Conservation (phyloP, 1,284 basidiomycete genomes). For the Ceratobasidium sp. region DNA sequence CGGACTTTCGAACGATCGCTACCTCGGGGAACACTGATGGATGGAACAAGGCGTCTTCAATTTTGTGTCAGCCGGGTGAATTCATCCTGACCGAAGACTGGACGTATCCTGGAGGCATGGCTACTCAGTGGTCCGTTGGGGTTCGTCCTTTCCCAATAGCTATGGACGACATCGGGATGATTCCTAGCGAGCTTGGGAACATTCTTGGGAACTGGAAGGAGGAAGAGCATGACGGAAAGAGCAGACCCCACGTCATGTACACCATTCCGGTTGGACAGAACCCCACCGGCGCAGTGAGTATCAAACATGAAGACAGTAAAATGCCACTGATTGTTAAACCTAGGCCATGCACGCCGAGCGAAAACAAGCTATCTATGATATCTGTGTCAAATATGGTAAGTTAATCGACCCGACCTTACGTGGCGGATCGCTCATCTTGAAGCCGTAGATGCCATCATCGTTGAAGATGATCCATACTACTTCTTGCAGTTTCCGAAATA, state of each 20-base stretch:
- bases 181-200: constrained; percentile 70
- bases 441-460: constrained; percentile 72
- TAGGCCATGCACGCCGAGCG: constrained; percentile 76
- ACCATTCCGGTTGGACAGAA: constrained; percentile 83
- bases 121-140: constrained; percentile 63
- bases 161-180: constrained; percentile 82
- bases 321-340: constrained; percentile 20
- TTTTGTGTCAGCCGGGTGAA: constrained; percentile 81
- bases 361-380: constrained; percentile 83
- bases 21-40: constrained; percentile 84
- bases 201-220: constrained; percentile 78
- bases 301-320: constrained; percentile 2
- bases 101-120: constrained; percentile 73
- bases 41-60: constrained; percentile 68
- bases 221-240: constrained; percentile 64
- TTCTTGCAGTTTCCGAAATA: constrained; percentile 76
- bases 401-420: constrained; percentile 27
- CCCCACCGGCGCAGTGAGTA: constrained; percentile 80
- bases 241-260: constrained; percentile 82
- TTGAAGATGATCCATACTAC: constrained; percentile 88
- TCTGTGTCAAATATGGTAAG: constrained; percentile 82
- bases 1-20: constrained; percentile 73
- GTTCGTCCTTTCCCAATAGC: constrained; percentile 70
- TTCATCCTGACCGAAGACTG: constrained; percentile 78
- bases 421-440: constrained; percentile 33